Evolutionary conservation across 2,329 filamentous ascomycete genomes (phyloP), one percentile per base, ranked within the genome.

Genomic region (Plectosphaerella sp.): DNA sequence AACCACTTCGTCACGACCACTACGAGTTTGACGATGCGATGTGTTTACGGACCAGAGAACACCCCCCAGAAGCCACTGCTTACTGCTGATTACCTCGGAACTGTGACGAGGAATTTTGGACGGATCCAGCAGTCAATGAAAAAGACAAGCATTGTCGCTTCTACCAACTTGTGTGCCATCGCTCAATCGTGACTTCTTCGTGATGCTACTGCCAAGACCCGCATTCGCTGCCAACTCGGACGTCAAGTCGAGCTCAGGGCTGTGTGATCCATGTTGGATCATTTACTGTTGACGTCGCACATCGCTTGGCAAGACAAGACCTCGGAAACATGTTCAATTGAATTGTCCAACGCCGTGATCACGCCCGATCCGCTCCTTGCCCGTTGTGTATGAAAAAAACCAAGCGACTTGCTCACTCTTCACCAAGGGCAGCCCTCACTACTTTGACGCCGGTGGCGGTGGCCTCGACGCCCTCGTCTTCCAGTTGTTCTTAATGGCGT

Each of bases 401-500:
- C 4, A 33, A 33, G 28, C 28, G 28, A 33, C 2, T 9, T 12
- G 28, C 28, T 33, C 28, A 7, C 28, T 9, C 8, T 10, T 9
- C 28, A 9, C 11, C 28, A 2, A 33, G 28, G 28, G 8, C 28
- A 5, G 28, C 8, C 28, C 28, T 33, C 28, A 33, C 37, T 41
- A n/a, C 37, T 15, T 18, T 12, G 37, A 4, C 14, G 37, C 10
- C 37, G 10, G 37, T 18, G 37, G 37, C 37, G 37, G 15, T 7
- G 37, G 9, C 37, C 16, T 7, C 15, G 37, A 15, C 12, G 68
- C 61, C 42, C 83, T 77, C 57, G 80, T 75, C 71, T 96, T 96
- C 86, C 91, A 96, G 14, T 84, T 85, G 28, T 86, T 81, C 59
- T 88, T 84, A 59, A 97, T 93, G n/a, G 71, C 75, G 37, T 78